Conservation (phyloP, 345 rosid genomes). For the Toxicodendron radicans region DNA sequence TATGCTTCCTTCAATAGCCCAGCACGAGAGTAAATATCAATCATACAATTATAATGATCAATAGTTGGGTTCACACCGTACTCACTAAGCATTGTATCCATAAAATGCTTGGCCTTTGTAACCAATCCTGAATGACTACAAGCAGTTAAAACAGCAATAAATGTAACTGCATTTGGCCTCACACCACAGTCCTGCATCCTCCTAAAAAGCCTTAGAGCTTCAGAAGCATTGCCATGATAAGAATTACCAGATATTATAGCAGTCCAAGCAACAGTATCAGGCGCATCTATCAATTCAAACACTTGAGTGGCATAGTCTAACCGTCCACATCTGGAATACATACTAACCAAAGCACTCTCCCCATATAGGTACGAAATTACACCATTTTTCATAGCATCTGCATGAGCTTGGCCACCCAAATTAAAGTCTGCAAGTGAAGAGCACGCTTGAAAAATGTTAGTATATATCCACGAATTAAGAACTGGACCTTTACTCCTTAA, state of each 20-base stretch:
- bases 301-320: constrained; percentile 55
- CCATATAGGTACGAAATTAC: constrained; percentile 55
- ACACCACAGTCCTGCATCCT: constrained; percentile 47
- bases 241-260: constrained; percentile 70
- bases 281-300: constrained; percentile 52
- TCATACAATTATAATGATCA: constrained; percentile 71
- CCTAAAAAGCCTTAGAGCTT: constrained; percentile 58
- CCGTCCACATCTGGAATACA: constrained; percentile 74
- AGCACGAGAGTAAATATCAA: constrained; percentile 63
- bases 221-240: constrained; percentile 63
- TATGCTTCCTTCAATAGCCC: constrained; percentile 59
- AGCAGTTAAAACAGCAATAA: constrained; percentile 66
- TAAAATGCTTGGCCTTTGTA: constrained; percentile 44
- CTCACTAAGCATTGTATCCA: constrained; percentile 46
- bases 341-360: constrained; percentile 63
- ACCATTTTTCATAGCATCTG: constrained; percentile 68
- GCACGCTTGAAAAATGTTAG: constrained; percentile 74
- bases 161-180: constrained; percentile 68
- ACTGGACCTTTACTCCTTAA: constrained; percentile 41
- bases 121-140: constrained; percentile 76
- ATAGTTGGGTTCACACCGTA: constrained; percentile 57
- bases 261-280: constrained; percentile 80
- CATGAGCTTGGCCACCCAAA: constrained; percentile 72
- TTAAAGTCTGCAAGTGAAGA: constrained; percentile 58
- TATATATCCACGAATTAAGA: constrained; percentile 60